These are phyloP conservation scores for Diaporthe helianthi DNA, from an alignment of 2,329 filamentous ascomycete species.

Conservation along the genomic window DNA sequence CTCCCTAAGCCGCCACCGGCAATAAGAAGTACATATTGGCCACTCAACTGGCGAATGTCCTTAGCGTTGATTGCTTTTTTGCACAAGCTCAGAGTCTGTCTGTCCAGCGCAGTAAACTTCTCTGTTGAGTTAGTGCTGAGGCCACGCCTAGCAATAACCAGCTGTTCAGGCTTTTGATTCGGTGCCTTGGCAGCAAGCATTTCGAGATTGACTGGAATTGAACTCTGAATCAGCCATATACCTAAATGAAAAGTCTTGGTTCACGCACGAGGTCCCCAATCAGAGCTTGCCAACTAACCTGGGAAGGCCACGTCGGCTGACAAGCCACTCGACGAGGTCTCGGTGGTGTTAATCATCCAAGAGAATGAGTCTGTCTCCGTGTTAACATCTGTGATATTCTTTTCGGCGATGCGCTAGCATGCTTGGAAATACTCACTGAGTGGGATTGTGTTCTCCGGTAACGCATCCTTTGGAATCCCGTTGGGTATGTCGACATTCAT, in stretches of 20 bases:
- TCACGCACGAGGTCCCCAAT: too few species aligned
- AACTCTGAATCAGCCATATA: background rate
- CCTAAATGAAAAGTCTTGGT: too few species aligned
- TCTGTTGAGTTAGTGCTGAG: background rate
- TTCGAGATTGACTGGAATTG: background rate
- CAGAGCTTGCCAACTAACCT: background rate
- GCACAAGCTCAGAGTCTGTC: background rate
- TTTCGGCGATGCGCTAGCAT: accelerated
- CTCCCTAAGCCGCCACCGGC: background rate
- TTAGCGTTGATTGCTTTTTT: background rate
- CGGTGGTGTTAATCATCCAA: background rate
- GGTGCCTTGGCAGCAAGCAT: slow-evolving; percentile 10
- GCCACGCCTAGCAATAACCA: background rate
- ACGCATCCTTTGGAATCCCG: background rate
- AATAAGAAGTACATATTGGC: background rate
- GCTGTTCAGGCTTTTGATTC: background rate
- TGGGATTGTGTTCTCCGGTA: background rate
- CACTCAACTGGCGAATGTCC: background rate
- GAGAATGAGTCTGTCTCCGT: background rate
- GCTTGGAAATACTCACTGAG: background rate
- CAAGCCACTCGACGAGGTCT: background rate
- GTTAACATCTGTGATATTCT: background rate
- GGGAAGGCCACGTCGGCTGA: background rate
- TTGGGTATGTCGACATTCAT: slow-evolving; percentile 18
- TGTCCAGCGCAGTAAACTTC: background rate